Percentiles rank a stretch among this genome's conserved stretches.
These are phyloP conservation scores for Scheffersomyces titani DNA, from an alignment of 1,139 yeast genomes.

Conservation along the genomic window DNA sequence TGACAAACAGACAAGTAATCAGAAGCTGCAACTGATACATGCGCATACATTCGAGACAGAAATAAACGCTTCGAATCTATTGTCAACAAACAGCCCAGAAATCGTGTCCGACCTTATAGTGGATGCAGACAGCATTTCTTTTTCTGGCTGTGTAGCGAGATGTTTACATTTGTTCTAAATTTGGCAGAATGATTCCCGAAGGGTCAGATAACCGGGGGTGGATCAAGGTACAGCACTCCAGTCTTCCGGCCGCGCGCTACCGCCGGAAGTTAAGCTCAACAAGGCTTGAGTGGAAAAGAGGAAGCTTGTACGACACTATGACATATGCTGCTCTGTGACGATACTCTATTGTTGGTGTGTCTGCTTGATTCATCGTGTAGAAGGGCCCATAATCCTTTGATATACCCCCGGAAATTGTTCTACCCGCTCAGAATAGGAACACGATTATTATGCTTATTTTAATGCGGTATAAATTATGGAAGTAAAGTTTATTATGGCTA, in stretches of 20 bases:
- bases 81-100: neutral
- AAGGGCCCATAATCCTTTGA: neutral
- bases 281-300: neutral
- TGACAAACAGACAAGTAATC: neutral
- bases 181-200: neutral
- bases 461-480: neutral
- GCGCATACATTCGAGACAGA: neutral
- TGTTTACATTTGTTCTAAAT: neutral
- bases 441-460: no score
- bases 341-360: neutral
- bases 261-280: neutral
- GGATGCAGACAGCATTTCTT: neutral
- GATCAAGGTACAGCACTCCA: neutral
- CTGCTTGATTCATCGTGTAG: neutral
- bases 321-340: neutral
- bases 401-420: neutral
- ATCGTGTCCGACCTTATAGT: neutral
- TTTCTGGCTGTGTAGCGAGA: neutral
- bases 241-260: no score
- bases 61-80: neutral
- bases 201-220: neutral
- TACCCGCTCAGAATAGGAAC: no score
- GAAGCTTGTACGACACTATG: neutral
- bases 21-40: neutral
- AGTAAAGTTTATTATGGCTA: neutral